Percentiles rank a stretch among this genome's conserved stretches.
phyloP scores from a whole-genome alignment of 345 rosid species.

The Firmiana major region DNA sequence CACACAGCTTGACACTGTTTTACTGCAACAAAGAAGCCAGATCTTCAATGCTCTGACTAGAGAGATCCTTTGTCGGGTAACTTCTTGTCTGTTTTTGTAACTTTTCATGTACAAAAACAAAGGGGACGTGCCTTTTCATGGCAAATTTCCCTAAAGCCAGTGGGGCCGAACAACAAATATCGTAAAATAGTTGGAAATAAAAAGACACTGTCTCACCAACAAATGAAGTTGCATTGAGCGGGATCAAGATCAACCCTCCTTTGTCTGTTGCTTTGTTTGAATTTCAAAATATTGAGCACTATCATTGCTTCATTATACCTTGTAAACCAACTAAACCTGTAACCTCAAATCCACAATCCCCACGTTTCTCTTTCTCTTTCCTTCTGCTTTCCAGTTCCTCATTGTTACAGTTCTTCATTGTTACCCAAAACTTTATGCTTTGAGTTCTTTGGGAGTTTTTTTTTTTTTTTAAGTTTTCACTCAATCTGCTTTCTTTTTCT shows the following conservation, averaged over 20 bases:
- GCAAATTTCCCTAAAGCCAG: neutral
- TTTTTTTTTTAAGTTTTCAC: neutral
- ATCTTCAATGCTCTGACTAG: neutral
- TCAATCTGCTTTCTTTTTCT: neutral
- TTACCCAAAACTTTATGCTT: neutral
- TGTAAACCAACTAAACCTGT: conserved; percentile 14
- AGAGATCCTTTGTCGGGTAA: neutral
- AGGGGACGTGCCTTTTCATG: conserved; percentile 30
- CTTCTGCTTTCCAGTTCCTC: conserved; percentile 8
- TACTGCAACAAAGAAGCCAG: neutral
- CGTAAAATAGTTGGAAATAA: neutral
- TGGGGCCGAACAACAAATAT: conserved; percentile 6
- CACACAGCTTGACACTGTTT: neutral
- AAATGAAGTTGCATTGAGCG: conserved; percentile 22
- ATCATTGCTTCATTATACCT: neutral
- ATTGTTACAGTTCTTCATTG: neutral
- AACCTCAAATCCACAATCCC: neutral
- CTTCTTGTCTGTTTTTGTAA: neutral
- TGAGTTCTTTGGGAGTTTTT: neutral
- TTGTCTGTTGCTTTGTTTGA: conserved; percentile 27
- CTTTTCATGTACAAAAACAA: conserved; percentile 11
- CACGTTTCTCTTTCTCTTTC: conserved; percentile 2
- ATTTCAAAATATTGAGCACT: conserved; percentile 41
- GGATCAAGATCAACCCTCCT: conserved; percentile 29
- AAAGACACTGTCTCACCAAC: too few relatives aligned